These are phyloP conservation scores for Phytophthora litchii DNA, from an alignment of 352 stramenopile species.

Conservation along the genomic window DNA sequence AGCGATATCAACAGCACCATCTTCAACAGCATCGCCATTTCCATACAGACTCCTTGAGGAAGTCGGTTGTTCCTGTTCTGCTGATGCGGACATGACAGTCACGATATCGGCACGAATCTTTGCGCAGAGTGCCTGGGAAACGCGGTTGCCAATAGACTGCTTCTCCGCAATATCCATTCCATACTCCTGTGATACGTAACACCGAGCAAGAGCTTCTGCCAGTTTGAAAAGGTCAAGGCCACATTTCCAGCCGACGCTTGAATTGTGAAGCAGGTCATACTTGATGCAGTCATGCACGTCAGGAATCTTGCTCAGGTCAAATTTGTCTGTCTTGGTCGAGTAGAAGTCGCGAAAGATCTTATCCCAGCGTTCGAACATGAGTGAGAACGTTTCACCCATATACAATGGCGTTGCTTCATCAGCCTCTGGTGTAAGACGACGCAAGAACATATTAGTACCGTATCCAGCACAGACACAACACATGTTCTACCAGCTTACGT, in stretches of 20 bases:
- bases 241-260: slow-evolving; percentile 86
- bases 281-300: slow-evolving; percentile 98
- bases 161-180: slow-evolving; percentile 94
- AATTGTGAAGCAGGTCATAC: slow-evolving; percentile 99
- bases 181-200: slow-evolving; percentile 98
- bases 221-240: slow-evolving; percentile 94
- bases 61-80: slow-evolving; percentile 35
- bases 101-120: slow-evolving; percentile 97
- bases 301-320: slow-evolving; percentile 96
- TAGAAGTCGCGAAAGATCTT: slow-evolving; percentile 97
- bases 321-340: slow-evolving; percentile 87
- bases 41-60: slow-evolving; percentile 32
- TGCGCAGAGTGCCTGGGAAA: slow-evolving; percentile 96
- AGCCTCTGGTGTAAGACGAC: slow-evolving; percentile 39
- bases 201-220: slow-evolving; percentile 95
- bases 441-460: slow-evolving; percentile 6
- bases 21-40: slow-evolving; percentile 30
- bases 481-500: slow-evolving; percentile 35
- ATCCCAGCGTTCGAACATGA: slow-evolving; percentile 94
- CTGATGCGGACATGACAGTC: slow-evolving; percentile 73
- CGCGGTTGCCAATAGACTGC: slow-evolving; percentile 94
- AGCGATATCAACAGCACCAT: slow-evolving; percentile 27
- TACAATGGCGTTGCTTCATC: slow-evolving; percentile 91
- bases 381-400: slow-evolving; percentile 96
- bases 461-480: neutral